These are phyloP conservation scores for Penicillium sp. DNA, from an alignment of 2,329 filamentous ascomycete species.

Conservation along the genomic window DNA sequence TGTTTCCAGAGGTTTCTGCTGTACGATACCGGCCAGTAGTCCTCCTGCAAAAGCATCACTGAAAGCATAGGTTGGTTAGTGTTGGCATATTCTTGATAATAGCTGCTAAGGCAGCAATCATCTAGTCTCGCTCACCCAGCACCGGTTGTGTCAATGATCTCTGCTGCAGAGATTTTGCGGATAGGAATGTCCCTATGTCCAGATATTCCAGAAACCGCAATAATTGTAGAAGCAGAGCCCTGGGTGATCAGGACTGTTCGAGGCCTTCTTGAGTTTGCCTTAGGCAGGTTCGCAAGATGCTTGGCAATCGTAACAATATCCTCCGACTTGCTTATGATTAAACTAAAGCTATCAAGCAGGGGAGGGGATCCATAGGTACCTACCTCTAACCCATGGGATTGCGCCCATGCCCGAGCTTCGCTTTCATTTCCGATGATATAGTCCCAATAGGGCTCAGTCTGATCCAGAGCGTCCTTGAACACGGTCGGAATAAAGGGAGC, in stretches of 20 bases:
- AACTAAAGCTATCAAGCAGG: too few species aligned
- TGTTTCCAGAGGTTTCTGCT: neutral
- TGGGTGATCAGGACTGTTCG: neutral
- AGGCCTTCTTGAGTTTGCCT: neutral
- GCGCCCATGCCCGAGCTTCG: neutral
- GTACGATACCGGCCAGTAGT: neutral
- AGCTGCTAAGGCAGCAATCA: neutral
- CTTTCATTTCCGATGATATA: neutral
- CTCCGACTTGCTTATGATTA: neutral
- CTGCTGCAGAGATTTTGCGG: neutral
- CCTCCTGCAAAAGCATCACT: neutral
- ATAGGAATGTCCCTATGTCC: neutral
- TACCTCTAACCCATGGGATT: neutral
- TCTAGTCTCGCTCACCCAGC: neutral
- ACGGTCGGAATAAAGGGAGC: neutral
- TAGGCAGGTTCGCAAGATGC: neutral
- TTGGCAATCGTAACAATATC: neutral
- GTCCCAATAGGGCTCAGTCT: neutral
- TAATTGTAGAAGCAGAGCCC: neutral
- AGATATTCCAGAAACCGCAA: neutral
- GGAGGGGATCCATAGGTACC: too few species aligned
- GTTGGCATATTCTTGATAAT: neutral
- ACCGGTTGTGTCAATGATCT: neutral
- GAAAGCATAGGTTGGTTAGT: neutral
- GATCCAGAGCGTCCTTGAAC: neutral